Base-by-base conservation (phyloP, 2,329 filamentous ascomycete genomes). In the Cladorrhinum sp. region DNA sequence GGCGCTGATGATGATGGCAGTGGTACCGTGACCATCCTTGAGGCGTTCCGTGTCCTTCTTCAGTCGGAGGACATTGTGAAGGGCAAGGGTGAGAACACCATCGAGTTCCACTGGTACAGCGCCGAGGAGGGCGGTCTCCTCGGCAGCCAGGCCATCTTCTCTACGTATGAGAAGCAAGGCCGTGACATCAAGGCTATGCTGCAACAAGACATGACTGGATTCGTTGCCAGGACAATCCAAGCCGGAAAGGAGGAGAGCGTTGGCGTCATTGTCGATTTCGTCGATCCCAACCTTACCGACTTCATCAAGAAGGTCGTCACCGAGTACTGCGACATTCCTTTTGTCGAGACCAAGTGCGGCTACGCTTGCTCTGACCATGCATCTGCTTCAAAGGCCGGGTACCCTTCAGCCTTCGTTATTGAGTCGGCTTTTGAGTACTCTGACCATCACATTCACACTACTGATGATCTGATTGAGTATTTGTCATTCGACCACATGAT, bases 181-280 rank as follows among this genome's bases (percentile, higher is more conserved):
- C 84, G 88, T 24, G 86, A 93, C 66, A 83, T 98, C 74, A 96
- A 93, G 78, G 93, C 93, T 32, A 98, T 98, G 95, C 84, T 98
- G 58, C 93, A 98, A 78, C 93, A 98, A 76, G 93, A 98, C 75
- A 98, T 98, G 93, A 96, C 92, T 1, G 93, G 93, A 18, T 97
- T 89, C 73, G 84, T 92, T 4, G 86, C 93, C 73, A 88, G 87
- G 69, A 96, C 92, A 0, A 77, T 95, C 20, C 90, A 95, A 66
- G 88, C 91, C 2, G 92, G 92, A 61, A 82, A 91, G 74, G 83
- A 86, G 4, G 93, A 97, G 80, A 89, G 87, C 50, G 90, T 98
- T 2, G 93, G 93, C 49, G 91, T 98, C 55, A 96, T 98, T 70
- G 92, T 90, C 3, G 93, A 98, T 75, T 97, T 83, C 69, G 93